A percentile compares a stretch with the other conserved stretches of the same genome.
phyloP scores from a whole-genome alignment of 2,329 filamentous ascomycete species.

The Nectriaceae sp. region DNA sequence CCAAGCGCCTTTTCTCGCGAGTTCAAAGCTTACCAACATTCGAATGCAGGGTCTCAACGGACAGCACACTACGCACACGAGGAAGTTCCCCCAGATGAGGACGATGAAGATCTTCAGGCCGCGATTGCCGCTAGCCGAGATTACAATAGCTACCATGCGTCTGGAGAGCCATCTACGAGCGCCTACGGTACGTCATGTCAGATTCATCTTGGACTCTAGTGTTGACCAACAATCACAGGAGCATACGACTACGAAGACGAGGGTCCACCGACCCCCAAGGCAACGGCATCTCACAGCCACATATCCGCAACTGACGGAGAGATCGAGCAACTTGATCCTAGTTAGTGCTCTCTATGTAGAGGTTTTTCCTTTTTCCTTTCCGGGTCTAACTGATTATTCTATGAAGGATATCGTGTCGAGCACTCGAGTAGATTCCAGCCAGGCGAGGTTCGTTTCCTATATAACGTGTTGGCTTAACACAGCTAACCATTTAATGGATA shows the following conservation, averaged over 20 bases:
- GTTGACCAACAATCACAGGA: neutral
- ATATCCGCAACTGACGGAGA: slow-evolving; percentile 20
- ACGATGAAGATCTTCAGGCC: slow-evolving; percentile 19
- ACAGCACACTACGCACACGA: no score
- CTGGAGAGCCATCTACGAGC: slow-evolving; percentile 16
- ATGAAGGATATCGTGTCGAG: slow-evolving; percentile 44
- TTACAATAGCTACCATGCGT: slow-evolving; percentile 13
- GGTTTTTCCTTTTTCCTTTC: no score
- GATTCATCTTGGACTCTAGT: neutral
- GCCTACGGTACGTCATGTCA: slow-evolving; percentile 19
- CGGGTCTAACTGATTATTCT: no score
- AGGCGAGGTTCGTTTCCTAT: slow-evolving; percentile 35
- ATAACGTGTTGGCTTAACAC: neutral
- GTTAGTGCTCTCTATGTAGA: slow-evolving; percentile 27
- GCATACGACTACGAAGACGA: slow-evolving; percentile 29
- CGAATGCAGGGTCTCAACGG: no score
- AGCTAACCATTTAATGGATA: slow-evolving; percentile 21
- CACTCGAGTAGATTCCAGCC: slow-evolving; percentile 42
- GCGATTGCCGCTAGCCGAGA: slow-evolving; percentile 18
- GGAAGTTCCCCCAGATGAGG: slow-evolving; percentile 2
- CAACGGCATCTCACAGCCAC: slow-evolving; percentile 3
- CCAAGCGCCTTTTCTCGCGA: no score
- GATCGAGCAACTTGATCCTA: slow-evolving; percentile 36
- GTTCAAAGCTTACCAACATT: no score
- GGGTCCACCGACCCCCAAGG: slow-evolving; percentile 22